Percentiles rank a stretch among this genome's conserved stretches.
Evolutionary conservation across 2,329 filamentous ascomycete species (phyloP).

Genomic region (Myriosclerotinia curreyana): DNA sequence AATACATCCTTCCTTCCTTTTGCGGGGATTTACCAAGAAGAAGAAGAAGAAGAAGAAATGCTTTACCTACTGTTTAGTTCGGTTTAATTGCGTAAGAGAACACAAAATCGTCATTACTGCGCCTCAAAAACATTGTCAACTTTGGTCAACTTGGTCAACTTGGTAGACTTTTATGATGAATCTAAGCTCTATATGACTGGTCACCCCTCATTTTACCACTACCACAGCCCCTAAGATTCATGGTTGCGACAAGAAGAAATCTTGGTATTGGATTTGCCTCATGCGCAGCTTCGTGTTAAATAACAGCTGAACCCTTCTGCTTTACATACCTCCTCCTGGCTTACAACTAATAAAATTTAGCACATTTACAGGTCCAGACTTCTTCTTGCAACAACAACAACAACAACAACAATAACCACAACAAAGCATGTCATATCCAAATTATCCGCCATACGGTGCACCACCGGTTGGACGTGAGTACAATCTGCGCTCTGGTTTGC

Average conservation of each 20-base stretch:
- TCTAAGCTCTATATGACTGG: slow-evolving; percentile 8
- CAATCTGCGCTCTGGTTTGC: slow-evolving; percentile 19
- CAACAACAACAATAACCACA: too few relatives aligned
- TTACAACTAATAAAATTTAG: slow-evolving; percentile 1
- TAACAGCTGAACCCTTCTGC: slow-evolving; percentile 1
- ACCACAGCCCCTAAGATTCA: slow-evolving; percentile 7
- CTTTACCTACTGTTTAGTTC: not conserved
- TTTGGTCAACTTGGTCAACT: not conserved
- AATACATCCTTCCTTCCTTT: not conserved
- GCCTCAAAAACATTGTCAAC: too few relatives aligned
- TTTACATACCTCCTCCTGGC: not conserved
- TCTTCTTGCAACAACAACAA: not conserved
- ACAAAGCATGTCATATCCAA: slow-evolving; percentile 22
- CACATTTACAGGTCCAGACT: not conserved
- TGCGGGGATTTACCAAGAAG: slow-evolving; percentile 8
- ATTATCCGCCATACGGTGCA: slow-evolving; percentile 25
- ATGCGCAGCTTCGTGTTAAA: slow-evolving; percentile 1
- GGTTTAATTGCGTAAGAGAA: not conserved
- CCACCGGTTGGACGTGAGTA: slow-evolving; percentile 27
- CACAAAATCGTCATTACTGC: slow-evolving; percentile 6
- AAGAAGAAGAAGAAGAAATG: not conserved
- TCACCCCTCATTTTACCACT: slow-evolving; percentile 5
- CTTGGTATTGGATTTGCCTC: slow-evolving; percentile 3
- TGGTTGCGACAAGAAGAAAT: not conserved
- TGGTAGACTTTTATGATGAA: not conserved